phyloP scores from a whole-genome alignment of 306 rosid species.

The Bauhinia variegata region DNA sequence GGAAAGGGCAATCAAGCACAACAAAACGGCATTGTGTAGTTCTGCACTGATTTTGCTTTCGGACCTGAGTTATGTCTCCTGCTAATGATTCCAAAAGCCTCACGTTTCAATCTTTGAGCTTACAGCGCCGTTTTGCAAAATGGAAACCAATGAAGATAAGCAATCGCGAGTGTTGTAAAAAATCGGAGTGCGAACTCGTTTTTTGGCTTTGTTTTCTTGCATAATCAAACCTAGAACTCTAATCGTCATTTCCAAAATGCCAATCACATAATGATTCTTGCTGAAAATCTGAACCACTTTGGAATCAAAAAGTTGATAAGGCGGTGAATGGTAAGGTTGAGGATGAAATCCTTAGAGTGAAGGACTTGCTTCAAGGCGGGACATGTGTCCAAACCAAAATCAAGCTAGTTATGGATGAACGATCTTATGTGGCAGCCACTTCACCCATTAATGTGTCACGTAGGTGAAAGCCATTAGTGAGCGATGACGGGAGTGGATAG shows the following conservation, averaged over 20 bases:
- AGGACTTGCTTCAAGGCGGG: conserved; percentile 67
- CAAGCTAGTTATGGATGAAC: conserved; percentile 67
- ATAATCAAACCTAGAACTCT: conserved; percentile 40
- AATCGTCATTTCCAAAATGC: conserved; percentile 34
- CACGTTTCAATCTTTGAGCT: conserved; percentile 45
- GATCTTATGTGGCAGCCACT: conserved; percentile 72
- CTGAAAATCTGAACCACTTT: conserved; percentile 37
- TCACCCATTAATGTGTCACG: no score
- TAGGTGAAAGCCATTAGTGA: no score
- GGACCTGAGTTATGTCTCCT: conserved; percentile 27
- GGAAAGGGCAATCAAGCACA: conserved; percentile 36
- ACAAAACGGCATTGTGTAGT: conserved; percentile 45
- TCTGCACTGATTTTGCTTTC: conserved; percentile 3
- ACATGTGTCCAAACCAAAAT: conserved; percentile 62
- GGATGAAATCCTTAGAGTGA: conserved; percentile 58
- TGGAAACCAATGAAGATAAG: conserved; percentile 32
- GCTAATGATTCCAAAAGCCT: conserved; percentile 48
- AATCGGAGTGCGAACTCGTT: conserved; percentile 25
- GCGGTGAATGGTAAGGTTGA: conserved; percentile 65
- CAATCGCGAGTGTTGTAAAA: conserved; percentile 34
- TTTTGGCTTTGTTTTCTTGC: conserved; percentile 27
- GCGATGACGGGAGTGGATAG: no score
- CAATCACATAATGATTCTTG: conserved; percentile 18
- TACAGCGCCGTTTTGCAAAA: conserved; percentile 39
- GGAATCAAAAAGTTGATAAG: conserved; percentile 52